phyloP scores from a whole-genome alignment of 768 basidiomycete genomes.

The Arthromyces matolae region DNA sequence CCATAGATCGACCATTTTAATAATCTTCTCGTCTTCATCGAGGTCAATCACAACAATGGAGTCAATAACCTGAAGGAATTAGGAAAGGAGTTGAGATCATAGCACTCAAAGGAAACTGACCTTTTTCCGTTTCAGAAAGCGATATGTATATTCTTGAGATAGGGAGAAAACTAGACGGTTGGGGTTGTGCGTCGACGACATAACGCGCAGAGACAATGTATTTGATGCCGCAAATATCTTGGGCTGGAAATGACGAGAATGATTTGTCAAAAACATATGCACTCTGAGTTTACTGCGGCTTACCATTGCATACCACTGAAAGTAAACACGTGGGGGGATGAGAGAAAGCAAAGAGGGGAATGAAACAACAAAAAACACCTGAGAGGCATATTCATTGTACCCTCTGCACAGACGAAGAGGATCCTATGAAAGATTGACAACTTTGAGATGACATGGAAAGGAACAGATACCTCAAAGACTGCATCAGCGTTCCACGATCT shows the following conservation, averaged over 20 bases:
- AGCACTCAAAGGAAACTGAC: constrained; percentile 21
- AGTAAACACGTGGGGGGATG: not conserved
- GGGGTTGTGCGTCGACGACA: constrained; percentile 55
- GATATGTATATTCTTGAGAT: constrained; percentile 57
- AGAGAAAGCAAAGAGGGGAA: too few species aligned
- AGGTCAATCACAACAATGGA: constrained; percentile 63
- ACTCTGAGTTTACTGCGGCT: constrained; percentile 16
- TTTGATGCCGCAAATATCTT: constrained; percentile 51
- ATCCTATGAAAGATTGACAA: constrained; percentile 31
- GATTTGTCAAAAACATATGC: not conserved
- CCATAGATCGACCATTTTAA: constrained; percentile 57
- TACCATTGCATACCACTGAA: constrained; percentile 54
- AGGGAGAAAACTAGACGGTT: constrained; percentile 60
- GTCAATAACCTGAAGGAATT: constrained; percentile 43
- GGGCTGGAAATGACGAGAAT: constrained; percentile 33
- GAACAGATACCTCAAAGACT: constrained; percentile 43
- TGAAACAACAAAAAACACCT: constrained; percentile 34
- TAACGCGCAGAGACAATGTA: constrained; percentile 47
- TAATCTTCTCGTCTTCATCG: constrained; percentile 62
- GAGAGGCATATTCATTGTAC: constrained; percentile 47
- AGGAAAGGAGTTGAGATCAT: not conserved
- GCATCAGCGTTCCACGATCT: constrained; percentile 53
- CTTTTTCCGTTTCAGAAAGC: constrained; percentile 49
- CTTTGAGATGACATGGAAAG: not conserved
- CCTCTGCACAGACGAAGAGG: constrained; percentile 49